Percentiles rank a stretch among this genome's conserved stretches.
phyloP scores from a whole-genome alignment of 2,329 filamentous ascomycete genomes.

The Verticillium zaregamsianum region DNA sequence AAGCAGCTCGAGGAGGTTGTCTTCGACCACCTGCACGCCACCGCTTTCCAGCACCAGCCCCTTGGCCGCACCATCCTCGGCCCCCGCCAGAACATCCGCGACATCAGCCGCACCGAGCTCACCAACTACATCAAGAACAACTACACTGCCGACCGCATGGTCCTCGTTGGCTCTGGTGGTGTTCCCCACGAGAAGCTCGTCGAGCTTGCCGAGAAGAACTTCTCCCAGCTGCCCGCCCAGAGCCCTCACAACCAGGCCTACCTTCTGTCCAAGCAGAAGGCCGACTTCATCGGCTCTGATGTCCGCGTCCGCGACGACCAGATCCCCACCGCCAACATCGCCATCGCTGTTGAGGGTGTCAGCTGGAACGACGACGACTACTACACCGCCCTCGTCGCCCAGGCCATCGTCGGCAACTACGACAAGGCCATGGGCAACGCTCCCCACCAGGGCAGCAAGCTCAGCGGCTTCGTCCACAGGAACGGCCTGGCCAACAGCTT shows the following conservation, averaged over 20 bases:
- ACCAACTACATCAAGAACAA: conserved; percentile 98
- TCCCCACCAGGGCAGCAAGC: conserved; percentile 95
- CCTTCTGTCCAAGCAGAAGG: conserved; percentile 76
- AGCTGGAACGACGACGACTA: conserved; percentile 99
- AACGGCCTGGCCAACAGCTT: conserved; percentile 98
- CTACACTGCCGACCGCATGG: conserved; percentile 99
- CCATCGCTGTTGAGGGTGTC: conserved; percentile 97
- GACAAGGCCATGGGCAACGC: conserved; percentile 98
- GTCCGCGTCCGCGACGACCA: conserved; percentile 94
- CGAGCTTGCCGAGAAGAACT: conserved; percentile 94
- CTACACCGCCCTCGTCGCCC: conserved; percentile 95
- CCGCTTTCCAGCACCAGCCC: conserved; percentile 93
- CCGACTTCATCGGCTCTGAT: conserved; percentile 95
- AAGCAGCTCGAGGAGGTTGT: conserved; percentile 99
- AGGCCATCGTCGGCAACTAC: conserved; percentile 99
- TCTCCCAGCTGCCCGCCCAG: conserved; percentile 71
- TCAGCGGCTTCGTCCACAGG: conserved; percentile 90
- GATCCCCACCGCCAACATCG: conserved; percentile 94
- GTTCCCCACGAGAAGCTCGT: conserved; percentile 92
- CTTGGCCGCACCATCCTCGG: conserved; percentile 97
- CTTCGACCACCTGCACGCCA: conserved; percentile 98
- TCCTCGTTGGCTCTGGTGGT: conserved; percentile 91
- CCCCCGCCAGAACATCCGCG: conserved; percentile 96
- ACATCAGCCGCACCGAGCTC: conserved; percentile 88
- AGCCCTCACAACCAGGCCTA: conserved; percentile 72